phyloP scores from a whole-genome alignment of 192 early-diverging fungal species.

The Podila verticillata region DNA sequence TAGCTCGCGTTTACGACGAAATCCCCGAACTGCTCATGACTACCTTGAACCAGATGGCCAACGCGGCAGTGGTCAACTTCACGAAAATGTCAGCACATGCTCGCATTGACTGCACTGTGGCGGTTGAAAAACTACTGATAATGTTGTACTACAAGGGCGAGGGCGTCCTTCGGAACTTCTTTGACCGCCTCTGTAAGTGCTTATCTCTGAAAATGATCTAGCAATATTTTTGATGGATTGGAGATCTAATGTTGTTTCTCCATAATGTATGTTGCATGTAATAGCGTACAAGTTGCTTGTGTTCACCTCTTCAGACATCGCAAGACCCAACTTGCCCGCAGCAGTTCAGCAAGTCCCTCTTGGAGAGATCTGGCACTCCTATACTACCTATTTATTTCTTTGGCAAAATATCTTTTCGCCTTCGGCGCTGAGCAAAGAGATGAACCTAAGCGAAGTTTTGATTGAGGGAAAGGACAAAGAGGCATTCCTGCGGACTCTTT shows the following conservation, averaged over 20 bases:
- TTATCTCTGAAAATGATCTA: no score
- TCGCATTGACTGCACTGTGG: constrained; percentile 54
- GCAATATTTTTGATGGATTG: neutral
- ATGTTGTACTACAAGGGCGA: constrained; percentile 61
- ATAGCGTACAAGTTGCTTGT: constrained; percentile 65
- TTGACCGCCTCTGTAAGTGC: constrained; percentile 57
- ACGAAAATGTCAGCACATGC: constrained; percentile 55
- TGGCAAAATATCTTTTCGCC: constrained; percentile 71
- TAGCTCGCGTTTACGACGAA: constrained; percentile 57
- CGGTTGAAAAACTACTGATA: constrained; percentile 63
- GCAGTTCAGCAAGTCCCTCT: neutral
- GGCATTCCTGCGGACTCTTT: constrained; percentile 13
- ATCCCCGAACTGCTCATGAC: constrained; percentile 58
- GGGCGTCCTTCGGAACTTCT: constrained; percentile 53
- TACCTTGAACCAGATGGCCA: constrained; percentile 54
- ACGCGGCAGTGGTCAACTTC: constrained; percentile 59
- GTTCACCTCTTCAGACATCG: constrained; percentile 58
- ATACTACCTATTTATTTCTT: constrained; percentile 64
- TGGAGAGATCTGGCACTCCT: constrained; percentile 48
- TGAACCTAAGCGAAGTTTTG: constrained; percentile 12
- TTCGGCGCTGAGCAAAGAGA: constrained; percentile 3
- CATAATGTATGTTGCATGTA: neutral
- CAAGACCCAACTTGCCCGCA: neutral
- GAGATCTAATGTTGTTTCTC: no score
- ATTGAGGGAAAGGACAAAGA: constrained; percentile 23